These are phyloP conservation scores for Geosmithia morbida DNA, from an alignment of 2,329 filamentous ascomycete species.

Conservation along the genomic window DNA sequence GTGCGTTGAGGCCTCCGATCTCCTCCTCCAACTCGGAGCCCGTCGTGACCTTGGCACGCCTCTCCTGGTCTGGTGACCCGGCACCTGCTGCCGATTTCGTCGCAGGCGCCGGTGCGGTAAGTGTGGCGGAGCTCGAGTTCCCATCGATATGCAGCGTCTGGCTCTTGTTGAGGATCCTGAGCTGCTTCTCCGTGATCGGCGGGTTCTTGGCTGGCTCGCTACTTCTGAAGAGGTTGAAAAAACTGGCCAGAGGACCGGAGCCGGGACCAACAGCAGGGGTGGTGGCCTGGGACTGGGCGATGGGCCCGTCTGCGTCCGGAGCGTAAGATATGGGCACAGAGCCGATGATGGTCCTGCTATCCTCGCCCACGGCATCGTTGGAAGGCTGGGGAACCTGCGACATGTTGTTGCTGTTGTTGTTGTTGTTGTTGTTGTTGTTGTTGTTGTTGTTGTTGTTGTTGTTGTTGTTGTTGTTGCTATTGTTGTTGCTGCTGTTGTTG, in stretches of 20 bases:
- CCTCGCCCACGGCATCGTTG: constrained; percentile 49
- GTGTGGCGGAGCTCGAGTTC: background rate
- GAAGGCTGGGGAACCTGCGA: constrained; percentile 58
- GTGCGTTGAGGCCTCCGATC: constrained; percentile 42
- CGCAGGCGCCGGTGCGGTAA: background rate
- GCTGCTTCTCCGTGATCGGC: constrained; percentile 42
- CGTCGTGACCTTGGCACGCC: constrained; percentile 25
- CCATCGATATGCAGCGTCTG: constrained; percentile 45
- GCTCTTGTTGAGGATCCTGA: constrained; percentile 60
- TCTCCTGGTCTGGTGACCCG: constrained; percentile 2
- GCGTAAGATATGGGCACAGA: constrained; percentile 20
- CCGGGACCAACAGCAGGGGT: background rate
- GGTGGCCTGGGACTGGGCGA: constrained; percentile 4
- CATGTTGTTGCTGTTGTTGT: constrained; percentile 16
- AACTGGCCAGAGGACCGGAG: constrained; percentile 36
- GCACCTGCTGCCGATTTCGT: constrained; percentile 1
- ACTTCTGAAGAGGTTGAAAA: constrained; percentile 64
- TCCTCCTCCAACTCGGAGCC: constrained; percentile 33
- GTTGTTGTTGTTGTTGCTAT: constrained; percentile 10
- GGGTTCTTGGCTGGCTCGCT: constrained; percentile 33
- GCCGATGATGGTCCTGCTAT: constrained; percentile 45
- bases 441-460: constrained; percentile 19
- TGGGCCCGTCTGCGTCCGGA: constrained; percentile 7
- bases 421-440: constrained; percentile 11
- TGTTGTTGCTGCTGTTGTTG: constrained; percentile 12